A percentile compares a stretch with the other conserved stretches of the same genome.
These are phyloP conservation scores for Globisporangium perplexum DNA, from an alignment of 352 stramenopile species.

Conservation along the genomic window DNA sequence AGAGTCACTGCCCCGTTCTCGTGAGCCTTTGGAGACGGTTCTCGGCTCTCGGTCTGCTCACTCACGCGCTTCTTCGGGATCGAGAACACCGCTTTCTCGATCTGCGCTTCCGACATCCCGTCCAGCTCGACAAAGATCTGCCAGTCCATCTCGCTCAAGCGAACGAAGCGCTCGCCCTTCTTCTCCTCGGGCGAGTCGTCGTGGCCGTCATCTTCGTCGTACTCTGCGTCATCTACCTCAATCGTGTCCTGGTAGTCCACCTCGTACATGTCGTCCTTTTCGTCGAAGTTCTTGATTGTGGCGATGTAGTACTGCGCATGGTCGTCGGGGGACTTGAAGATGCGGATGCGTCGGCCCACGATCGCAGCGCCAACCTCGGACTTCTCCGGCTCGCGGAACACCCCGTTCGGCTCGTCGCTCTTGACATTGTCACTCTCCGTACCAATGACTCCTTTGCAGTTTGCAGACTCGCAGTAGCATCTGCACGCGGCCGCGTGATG, in stretches of 20 bases:
- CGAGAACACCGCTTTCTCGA: constrained; percentile 58
- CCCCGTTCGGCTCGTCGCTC: constrained; percentile 33
- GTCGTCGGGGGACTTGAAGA: constrained; percentile 56
- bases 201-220: constrained; percentile 19
- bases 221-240: constrained; percentile 19
- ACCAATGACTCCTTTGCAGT: constrained; percentile 78
- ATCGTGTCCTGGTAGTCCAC: constrained; percentile 52
- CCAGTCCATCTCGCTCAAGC: constrained; percentile 36
- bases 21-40: constrained; percentile 28
- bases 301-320: constrained; percentile 52
- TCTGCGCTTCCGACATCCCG: constrained; percentile 47
- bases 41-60: constrained; percentile 21
- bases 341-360: constrained; percentile 49
- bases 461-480: constrained; percentile 58
- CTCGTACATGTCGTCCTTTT: constrained; percentile 40
- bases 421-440: constrained; percentile 33
- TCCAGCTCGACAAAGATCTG: constrained; percentile 64
- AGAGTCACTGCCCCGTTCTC: constrained; percentile 2
- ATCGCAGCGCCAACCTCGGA: constrained; percentile 40
- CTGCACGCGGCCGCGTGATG: constrained; percentile 3
- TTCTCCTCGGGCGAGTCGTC: constrained; percentile 10
- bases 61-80: constrained; percentile 63
- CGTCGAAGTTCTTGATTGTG: constrained; percentile 37
- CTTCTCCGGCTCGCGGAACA: constrained; percentile 61
- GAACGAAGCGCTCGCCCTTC: constrained; percentile 19